A percentile compares a stretch with the other conserved stretches of the same genome.
phyloP scores from a whole-genome alignment of 768 basidiomycete genomes.

The Trametes coccinea region DNA sequence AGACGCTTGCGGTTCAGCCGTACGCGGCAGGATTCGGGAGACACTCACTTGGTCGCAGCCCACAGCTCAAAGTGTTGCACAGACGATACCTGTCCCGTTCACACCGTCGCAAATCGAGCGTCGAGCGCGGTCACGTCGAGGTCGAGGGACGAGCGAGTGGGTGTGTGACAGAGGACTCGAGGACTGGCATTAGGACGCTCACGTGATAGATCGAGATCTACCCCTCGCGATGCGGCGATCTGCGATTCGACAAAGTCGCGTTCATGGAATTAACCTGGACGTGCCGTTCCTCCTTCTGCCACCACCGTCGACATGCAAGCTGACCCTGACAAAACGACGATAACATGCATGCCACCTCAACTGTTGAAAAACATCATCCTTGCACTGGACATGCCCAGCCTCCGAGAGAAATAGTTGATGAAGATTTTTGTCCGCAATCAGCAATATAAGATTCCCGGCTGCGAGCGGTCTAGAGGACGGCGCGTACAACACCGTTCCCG shows the following conservation, averaged over 20 bases:
- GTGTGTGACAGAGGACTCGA: no score
- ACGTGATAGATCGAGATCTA: not conserved
- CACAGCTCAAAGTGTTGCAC: no score
- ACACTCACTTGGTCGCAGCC: no score
- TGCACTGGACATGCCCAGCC: conserved; percentile 20
- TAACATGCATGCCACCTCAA: conserved; percentile 23
- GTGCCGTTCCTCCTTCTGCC: no score
- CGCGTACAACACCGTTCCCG: conserved; percentile 28
- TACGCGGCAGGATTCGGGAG: not conserved
- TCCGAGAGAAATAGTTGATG: conserved; percentile 16
- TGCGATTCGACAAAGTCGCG: not conserved
- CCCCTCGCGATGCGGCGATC: not conserved
- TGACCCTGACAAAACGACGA: not conserved
- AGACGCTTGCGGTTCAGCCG: not conserved
- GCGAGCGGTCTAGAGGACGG: conserved; percentile 45
- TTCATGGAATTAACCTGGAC: no score
- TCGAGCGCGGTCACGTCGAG: no score
- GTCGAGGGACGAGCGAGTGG: no score
- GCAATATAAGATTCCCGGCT: conserved; percentile 37
- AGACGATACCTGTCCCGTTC: no score
- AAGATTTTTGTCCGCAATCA: conserved; percentile 22
- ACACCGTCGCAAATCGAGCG: no score
- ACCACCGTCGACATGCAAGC: not conserved
- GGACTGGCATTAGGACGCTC: no score
- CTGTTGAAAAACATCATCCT: conserved; percentile 24